Conservation (phyloP, 306 rosid genomes). For the Elaeagnus macrophylla region DNA sequence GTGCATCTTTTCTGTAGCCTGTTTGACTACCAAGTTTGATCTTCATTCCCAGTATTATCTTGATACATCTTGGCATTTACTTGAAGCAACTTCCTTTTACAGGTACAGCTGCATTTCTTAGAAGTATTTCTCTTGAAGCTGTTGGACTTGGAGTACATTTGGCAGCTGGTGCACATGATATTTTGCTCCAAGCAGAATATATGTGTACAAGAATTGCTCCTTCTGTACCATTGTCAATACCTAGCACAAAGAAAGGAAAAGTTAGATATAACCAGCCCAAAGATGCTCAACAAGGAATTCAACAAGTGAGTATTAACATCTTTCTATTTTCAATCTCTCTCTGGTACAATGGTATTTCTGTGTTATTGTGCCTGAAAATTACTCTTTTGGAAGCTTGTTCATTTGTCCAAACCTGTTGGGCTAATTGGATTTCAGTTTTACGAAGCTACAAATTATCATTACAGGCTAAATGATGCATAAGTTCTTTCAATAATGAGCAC, state of each 20-base stretch:
- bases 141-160: conserved; percentile 96
- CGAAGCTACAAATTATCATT: too few relatives aligned
- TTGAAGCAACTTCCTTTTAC: conserved; percentile 11
- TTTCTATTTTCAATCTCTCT: background rate
- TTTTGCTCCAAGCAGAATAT: conserved; percentile 76
- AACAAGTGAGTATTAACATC: conserved; percentile 47
- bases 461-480: too few relatives aligned
- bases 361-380: background rate
- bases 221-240: conserved; percentile 32
- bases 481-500: too few relatives aligned
- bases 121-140: conserved; percentile 95
- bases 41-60: background rate
- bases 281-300: conserved; percentile 91
- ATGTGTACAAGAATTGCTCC: conserved; percentile 58
- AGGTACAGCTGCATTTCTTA: conserved; percentile 91
- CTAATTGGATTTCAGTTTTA: too few relatives aligned
- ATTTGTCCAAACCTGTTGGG: too few relatives aligned
- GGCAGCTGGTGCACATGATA: conserved; percentile 91
- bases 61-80: background rate
- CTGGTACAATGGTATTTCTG: background rate
- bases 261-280: conserved; percentile 83
- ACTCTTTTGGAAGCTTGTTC: too few relatives aligned
- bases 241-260: conserved; percentile 35
- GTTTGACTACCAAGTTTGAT: background rate
- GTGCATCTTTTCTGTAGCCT: too few relatives aligned